Base-by-base conservation (phyloP, 2,329 filamentous ascomycete species). In the Cylindrodendrum hubeiense region DNA sequence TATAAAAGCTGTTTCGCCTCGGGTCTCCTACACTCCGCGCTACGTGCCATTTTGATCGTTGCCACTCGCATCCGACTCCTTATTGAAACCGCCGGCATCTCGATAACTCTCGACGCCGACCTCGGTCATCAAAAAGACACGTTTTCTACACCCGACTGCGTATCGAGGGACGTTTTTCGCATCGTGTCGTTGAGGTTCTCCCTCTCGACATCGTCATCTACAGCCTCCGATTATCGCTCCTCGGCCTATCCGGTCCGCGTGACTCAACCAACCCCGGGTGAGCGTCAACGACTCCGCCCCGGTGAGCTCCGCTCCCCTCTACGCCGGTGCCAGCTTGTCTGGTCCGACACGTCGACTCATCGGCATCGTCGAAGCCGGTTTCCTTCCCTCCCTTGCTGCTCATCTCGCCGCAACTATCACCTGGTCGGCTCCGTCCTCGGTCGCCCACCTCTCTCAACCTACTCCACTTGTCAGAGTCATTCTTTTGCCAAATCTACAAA, bases 291-390 rank as follows among this genome's bases (percentile, higher is more conserved):
- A 71, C 57, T 68, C 62, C 63, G 51, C 54, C 50, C 67, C 67
- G 75, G 73, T 64, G 75, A 77, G 75, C 77, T 75, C 50, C 68
- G 74, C 76, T 77, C 72, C 70, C 73, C 72, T 73, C 70, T 57
- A 60, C 43, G 58, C 72, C 67, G 72, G 72, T 74, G 66, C 67
- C 72, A 74, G 67, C 58, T 70, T 69, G 69, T 69, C 74, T 71
- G 72, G 72, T 73, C 72, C 69, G 70, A 71, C 73, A 71, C 61
- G 74, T 75, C 72, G 72, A 65, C 66, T 69, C 67, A 70, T 75
- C 70, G 71, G 67, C 73, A 56, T 70, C 67, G 73, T 75, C 73
- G 69, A 74, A 68, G 71, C 67, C 71, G 68, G 70, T 43, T 60
- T 21, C 24, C 37, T 53, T 15, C 46, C 47, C 34, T 54, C 46